Conservation (phyloP, 192 early-diverging fungal genomes). For the Gryganskiella cystojenkinii region DNA sequence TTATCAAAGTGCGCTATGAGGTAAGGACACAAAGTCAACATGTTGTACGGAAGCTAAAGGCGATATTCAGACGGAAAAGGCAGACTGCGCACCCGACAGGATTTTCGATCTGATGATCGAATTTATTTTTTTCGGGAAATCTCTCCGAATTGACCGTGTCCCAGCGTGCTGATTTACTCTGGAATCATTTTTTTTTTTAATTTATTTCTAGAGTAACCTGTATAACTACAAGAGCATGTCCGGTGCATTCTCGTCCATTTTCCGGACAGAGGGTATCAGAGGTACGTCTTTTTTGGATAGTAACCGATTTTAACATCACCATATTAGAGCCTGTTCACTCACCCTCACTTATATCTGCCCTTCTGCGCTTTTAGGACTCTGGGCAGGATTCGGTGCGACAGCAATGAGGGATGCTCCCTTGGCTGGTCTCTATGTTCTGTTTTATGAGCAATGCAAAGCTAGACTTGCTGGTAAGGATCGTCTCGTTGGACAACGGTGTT, state of each 20-base stretch:
- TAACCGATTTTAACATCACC: neutral
- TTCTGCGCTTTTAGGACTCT: constrained; percentile 83
- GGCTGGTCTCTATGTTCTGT: constrained; percentile 89
- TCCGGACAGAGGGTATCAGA: constrained; percentile 72
- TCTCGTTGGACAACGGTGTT: neutral
- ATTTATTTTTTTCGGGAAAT: too few relatives aligned
- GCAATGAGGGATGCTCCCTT: constrained; percentile 90
- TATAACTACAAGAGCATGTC: constrained; percentile 83
- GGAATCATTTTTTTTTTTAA: too few relatives aligned
- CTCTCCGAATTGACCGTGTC: too few relatives aligned
- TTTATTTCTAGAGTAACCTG: constrained; percentile 87
- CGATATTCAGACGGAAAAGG: neutral
- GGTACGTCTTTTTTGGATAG: constrained; percentile 40
- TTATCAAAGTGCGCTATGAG: constrained; percentile 93
- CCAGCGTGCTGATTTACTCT: too few relatives aligned
- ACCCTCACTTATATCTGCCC: neutral
- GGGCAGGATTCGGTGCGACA: constrained; percentile 89
- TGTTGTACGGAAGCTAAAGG: too few relatives aligned
- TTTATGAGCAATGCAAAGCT: constrained; percentile 85
- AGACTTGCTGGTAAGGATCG: constrained; percentile 56
- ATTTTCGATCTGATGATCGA: too few relatives aligned
- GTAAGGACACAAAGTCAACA: constrained; percentile 56
- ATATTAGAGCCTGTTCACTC: too few relatives aligned
- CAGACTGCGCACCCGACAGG: too few relatives aligned
- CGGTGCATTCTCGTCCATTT: constrained; percentile 74